phyloP scores from a whole-genome alignment of 805 yeast genomes.

The Alloascoidea africana region DNA sequence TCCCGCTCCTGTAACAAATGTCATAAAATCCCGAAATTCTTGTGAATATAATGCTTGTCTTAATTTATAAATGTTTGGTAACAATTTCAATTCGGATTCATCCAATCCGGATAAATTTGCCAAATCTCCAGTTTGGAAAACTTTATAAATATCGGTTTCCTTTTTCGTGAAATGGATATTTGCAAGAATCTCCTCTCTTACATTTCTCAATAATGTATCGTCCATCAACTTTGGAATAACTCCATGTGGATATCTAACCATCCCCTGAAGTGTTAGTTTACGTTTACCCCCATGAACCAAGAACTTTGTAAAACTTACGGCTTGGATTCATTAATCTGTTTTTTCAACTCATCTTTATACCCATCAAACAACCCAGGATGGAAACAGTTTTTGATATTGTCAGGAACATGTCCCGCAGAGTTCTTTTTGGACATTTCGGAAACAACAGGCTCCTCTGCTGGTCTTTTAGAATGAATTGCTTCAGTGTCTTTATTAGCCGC shows the following conservation, averaged over 20 bases:
- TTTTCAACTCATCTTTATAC: slow-evolving; percentile 20
- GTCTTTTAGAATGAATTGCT: slow-evolving; percentile 1
- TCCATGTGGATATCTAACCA: slow-evolving; percentile 43
- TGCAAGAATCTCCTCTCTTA: slow-evolving; percentile 68
- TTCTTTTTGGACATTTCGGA: neutral
- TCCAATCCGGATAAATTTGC: slow-evolving; percentile 84
- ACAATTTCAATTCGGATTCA: slow-evolving; percentile 52
- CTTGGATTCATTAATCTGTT: slow-evolving; percentile 30
- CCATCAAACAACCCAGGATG: slow-evolving; percentile 1
- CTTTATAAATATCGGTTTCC: slow-evolving; percentile 95
- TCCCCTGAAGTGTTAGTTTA: slow-evolving; percentile 3
- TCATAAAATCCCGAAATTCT: slow-evolving; percentile 64
- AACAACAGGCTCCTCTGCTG: neutral
- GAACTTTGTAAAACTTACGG: too few species aligned
- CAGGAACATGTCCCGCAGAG: neutral
- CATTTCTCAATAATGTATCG: slow-evolving; percentile 62
- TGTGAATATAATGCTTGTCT: slow-evolving; percentile 82
- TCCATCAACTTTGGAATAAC: slow-evolving; percentile 59
- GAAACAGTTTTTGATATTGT: slow-evolving; percentile 1
- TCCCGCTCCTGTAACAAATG: slow-evolving; percentile 74
- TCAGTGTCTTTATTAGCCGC: too few species aligned
- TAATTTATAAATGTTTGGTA: slow-evolving; percentile 64
- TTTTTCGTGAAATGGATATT: slow-evolving; percentile 86
- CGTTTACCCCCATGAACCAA: slow-evolving; percentile 2
- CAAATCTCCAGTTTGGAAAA: slow-evolving; percentile 77